A percentile compares a stretch with the other conserved stretches of the same genome.
Conservation (phyloP, 768 basidiomycete genomes). For the Lactarius trivialis region DNA sequence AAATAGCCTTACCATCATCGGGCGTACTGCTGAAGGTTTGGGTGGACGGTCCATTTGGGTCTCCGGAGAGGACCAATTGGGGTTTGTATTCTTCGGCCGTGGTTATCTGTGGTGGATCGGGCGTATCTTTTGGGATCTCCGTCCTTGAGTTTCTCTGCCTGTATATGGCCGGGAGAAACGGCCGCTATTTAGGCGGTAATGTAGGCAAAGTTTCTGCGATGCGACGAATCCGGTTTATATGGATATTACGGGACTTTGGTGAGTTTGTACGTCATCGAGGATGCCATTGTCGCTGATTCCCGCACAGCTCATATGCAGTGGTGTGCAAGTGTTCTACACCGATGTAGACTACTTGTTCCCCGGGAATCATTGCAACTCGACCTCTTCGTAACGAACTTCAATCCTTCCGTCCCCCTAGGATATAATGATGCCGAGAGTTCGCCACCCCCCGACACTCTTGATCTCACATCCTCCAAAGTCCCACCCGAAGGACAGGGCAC, state of each 20-base stretch:
- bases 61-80: conserved; percentile 53
- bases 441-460: not conserved
- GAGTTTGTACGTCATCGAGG: conserved; percentile 27
- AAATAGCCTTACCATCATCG: conserved; percentile 31
- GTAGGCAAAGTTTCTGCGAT: conserved; percentile 39
- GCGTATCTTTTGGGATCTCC: conserved; percentile 64
- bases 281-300: not conserved
- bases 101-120: conserved; percentile 67
- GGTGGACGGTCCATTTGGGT: conserved; percentile 68
- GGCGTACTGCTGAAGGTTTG: conserved; percentile 51
- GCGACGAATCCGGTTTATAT: conserved; percentile 61
- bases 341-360: conserved; percentile 52
- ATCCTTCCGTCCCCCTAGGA: conserved; percentile 16
- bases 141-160: conserved; percentile 59
- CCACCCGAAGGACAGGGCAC: conserved; percentile 2
- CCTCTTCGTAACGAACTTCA: conserved; percentile 65
- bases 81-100: conserved; percentile 50
- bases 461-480: not conserved
- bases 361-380: conserved; percentile 49
- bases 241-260: conserved; percentile 75
- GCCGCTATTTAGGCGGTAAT: conserved; percentile 41
- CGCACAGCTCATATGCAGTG: conserved; percentile 64
- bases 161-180: conserved; percentile 51
- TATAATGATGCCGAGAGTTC: not conserved
- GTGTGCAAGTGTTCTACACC: conserved; percentile 61